phyloP scores from a whole-genome alignment of 78 protist genomes.

The Guillardia theta region DNA sequence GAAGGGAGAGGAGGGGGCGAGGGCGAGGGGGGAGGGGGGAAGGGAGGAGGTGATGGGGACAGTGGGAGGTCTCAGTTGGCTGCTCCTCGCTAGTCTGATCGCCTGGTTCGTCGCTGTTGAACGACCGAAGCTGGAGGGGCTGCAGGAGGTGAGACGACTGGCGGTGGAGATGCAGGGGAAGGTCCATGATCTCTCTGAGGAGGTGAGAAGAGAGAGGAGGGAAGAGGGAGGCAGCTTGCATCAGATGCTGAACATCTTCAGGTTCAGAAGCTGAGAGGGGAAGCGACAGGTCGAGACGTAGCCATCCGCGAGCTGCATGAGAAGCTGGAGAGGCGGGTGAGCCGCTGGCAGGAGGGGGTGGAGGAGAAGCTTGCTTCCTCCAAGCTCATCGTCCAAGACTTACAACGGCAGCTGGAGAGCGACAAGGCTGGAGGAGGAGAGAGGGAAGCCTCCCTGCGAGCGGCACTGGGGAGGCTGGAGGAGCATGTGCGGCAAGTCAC shows the following conservation, averaged over 20 bases:
- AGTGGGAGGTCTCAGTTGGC: too few relatives aligned
- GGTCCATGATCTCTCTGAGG: neutral
- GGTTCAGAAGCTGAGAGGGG: neutral
- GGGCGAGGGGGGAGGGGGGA: too few relatives aligned
- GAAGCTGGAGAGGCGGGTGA: neutral
- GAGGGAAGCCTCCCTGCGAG: neutral
- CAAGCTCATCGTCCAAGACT: neutral
- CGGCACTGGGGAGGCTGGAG: neutral
- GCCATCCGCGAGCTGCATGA: neutral
- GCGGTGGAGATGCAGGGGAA: too few relatives aligned
- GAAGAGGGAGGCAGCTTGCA: neutral
- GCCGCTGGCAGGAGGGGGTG: neutral
- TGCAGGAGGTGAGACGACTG: neutral
- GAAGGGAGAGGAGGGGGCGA: too few relatives aligned
- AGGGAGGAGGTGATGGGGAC: too few relatives aligned
- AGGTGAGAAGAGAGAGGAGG: neutral
- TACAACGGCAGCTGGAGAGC: neutral
- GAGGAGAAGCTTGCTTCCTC: neutral
- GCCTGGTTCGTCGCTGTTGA: neutral
- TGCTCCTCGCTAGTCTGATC: too few relatives aligned
- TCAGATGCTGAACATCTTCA: too few relatives aligned
- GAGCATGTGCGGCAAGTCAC: neutral
- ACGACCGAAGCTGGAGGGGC: neutral
- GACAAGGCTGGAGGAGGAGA: neutral
- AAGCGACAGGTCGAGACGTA: neutral